These are phyloP conservation scores for Leersia perrieri DNA, from an alignment of 176 grass and related monocot species.

Conservation along the genomic window DNA sequence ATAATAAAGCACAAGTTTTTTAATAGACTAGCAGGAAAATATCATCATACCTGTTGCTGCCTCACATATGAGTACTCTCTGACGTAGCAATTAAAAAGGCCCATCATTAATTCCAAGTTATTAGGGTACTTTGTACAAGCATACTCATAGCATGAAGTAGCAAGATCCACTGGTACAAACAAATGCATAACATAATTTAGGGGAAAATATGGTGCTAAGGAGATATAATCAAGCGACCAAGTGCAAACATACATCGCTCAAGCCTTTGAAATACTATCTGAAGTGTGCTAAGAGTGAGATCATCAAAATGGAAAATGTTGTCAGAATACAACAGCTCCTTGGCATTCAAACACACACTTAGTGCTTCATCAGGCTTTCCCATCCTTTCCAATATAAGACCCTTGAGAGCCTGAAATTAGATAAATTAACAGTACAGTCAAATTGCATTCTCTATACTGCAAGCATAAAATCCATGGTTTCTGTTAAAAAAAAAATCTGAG, in stretches of 20 bases:
- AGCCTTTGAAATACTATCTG: conserved; percentile 96
- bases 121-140: conserved; percentile 82
- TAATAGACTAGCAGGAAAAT: conserved; percentile 5
- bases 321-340: conserved; percentile 75
- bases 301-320: conserved; percentile 76
- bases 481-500: background rate
- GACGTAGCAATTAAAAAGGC: conserved; percentile 96
- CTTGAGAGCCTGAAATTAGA: conserved; percentile 77
- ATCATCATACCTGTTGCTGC: conserved; percentile 82
- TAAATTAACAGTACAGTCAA: conserved; percentile 29
- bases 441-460: conserved; percentile 5
- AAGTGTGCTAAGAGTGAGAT: conserved; percentile 95
- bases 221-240: conserved; percentile 21
- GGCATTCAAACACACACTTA: conserved; percentile 67
- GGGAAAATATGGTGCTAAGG: background rate
- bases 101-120: conserved; percentile 98
- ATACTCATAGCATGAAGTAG: conserved; percentile 96
- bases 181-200: conserved; percentile 25
- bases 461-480: conserved; percentile 7
- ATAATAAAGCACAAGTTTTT: conserved; percentile 26
- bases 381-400: conserved; percentile 96
- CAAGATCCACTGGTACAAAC: conserved; percentile 80
- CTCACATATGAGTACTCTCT: conserved; percentile 94
- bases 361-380: conserved; percentile 90
- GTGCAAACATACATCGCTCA: conserved; percentile 59